Evolutionary conservation across 768 basidiomycete species (phyloP).

Genomic region (Rhizopogon roseolus): DNA sequence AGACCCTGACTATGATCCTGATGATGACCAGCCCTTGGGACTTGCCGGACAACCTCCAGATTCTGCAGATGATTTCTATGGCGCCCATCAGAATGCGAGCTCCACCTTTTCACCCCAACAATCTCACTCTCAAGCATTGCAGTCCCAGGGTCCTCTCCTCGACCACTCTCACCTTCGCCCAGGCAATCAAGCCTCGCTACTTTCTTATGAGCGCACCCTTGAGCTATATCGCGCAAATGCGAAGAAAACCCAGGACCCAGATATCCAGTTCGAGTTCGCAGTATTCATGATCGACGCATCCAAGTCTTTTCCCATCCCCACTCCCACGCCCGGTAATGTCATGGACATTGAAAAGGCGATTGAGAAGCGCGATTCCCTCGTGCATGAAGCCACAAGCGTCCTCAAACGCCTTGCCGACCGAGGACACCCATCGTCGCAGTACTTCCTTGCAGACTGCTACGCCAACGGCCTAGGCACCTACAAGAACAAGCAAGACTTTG

Average conservation of each 20-base stretch:
- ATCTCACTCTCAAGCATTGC: constrained; percentile 60
- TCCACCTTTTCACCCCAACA: constrained; percentile 33
- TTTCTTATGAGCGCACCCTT: constrained; percentile 93
- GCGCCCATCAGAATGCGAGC: constrained; percentile 7
- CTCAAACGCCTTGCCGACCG: constrained; percentile 91
- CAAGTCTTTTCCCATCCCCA: constrained; percentile 80
- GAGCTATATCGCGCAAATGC: constrained; percentile 97
- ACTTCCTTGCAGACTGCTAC: constrained; percentile 97
- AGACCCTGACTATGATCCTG: constrained; percentile 33
- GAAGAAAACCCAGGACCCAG: constrained; percentile 97
- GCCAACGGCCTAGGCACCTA: constrained; percentile 96
- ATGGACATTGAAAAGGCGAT: constrained; percentile 77
- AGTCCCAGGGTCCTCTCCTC: constrained; percentile 55
- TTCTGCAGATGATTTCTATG: constrained; percentile 40
- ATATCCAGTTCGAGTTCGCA: constrained; percentile 96
- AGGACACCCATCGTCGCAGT: constrained; percentile 92
- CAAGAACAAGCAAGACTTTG: constrained; percentile 91
- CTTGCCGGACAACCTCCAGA: constrained; percentile 23
- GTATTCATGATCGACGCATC: constrained; percentile 99
- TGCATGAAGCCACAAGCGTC: constrained; percentile 81
- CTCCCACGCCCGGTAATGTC: constrained; percentile 63
- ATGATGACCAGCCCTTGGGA: constrained; percentile 36
- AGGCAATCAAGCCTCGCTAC: constrained; percentile 87
- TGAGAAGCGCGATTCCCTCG: constrained; percentile 81
- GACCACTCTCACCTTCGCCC: constrained; percentile 92